Conservation (phyloP, 768 basidiomycete species). For the Hericium erinaceus region DNA sequence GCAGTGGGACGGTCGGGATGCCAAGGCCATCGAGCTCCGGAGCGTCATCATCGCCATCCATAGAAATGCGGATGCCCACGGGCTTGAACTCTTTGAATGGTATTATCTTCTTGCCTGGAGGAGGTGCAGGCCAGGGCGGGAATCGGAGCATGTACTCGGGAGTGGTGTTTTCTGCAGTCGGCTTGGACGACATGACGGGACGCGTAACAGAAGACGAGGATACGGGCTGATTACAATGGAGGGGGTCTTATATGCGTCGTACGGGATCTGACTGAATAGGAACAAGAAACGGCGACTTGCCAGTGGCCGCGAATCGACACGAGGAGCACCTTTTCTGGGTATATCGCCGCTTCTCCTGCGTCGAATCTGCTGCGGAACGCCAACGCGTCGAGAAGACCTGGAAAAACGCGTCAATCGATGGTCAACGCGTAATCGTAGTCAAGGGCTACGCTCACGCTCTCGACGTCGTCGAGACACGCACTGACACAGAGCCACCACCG, state of each 20-base stretch:
- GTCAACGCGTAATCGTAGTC: too few relatives aligned
- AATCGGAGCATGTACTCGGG: conserved; percentile 21
- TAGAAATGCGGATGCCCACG: conserved; percentile 44
- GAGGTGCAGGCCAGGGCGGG: conserved; percentile 40
- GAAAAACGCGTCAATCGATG: too few relatives aligned
- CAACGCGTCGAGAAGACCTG: too few relatives aligned
- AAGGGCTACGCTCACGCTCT: too few relatives aligned
- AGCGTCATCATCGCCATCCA: conserved; percentile 23
- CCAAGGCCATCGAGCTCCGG: conserved; percentile 59
- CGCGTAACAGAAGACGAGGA: neutral
- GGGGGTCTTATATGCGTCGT: neutral
- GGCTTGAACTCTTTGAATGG: conserved; percentile 52
- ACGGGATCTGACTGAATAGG: neutral
- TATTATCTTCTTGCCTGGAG: conserved; percentile 37
- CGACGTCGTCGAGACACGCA: too few relatives aligned
- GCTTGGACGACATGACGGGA: neutral
- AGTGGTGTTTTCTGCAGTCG: neutral
- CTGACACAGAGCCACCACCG: too few relatives aligned
- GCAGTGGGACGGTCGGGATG: conserved; percentile 53
- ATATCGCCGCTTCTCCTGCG: too few relatives aligned
- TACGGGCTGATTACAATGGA: neutral
- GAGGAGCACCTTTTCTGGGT: too few relatives aligned
- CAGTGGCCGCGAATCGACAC: too few relatives aligned
- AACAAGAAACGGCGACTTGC: neutral
- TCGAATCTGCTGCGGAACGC: too few relatives aligned